A percentile compares a stretch with the other conserved stretches of the same genome.
These are phyloP conservation scores for Colletotrichum salicis DNA, from an alignment of 2,329 filamentous ascomycete genomes.

Conservation along the genomic window DNA sequence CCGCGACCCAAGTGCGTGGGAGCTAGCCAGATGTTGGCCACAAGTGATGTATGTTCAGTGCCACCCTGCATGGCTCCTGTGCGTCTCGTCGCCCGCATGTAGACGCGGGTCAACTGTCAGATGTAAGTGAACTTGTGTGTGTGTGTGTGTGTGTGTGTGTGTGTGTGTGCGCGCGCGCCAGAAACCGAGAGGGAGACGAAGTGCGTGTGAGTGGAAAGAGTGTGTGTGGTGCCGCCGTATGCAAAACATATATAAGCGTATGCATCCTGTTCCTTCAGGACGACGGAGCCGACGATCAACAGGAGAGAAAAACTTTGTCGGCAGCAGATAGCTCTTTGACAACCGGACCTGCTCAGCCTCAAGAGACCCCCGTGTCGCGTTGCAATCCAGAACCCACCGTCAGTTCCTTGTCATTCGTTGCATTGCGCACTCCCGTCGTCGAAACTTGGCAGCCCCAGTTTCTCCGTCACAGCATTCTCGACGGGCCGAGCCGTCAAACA, in stretches of 20 bases:
- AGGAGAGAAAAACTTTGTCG: slow-evolving; percentile 16
- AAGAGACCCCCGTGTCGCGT: slow-evolving; percentile 9
- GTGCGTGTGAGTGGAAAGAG: slow-evolving; percentile 18
- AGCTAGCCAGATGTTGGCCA: slow-evolving; percentile 1
- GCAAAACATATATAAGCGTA: slow-evolving; percentile 34
- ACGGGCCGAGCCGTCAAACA: slow-evolving; percentile 34
- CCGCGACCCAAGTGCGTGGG: slow-evolving; percentile 1
- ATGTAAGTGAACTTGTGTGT: slow-evolving; percentile 35
- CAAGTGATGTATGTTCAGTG: slow-evolving; percentile 28
- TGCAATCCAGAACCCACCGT: slow-evolving; percentile 3
- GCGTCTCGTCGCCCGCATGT: slow-evolving; percentile 33
- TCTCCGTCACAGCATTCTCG: slow-evolving; percentile 25
- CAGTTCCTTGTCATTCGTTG: not conserved
- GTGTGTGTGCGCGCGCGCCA: slow-evolving; percentile 16
- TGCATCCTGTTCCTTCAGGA: slow-evolving; percentile 26
- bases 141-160: slow-evolving; percentile 26
- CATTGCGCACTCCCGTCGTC: not conserved
- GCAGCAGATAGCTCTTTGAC: slow-evolving; percentile 4
- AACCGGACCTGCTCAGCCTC: slow-evolving; percentile 14
- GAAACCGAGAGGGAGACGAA: not conserved
- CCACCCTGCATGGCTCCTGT: slow-evolving; percentile 34
- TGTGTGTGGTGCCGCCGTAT: slow-evolving; percentile 24
- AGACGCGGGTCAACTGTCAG: slow-evolving; percentile 31
- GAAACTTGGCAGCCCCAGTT: slow-evolving; percentile 33
- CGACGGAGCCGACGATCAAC: slow-evolving; percentile 25